phyloP scores from a whole-genome alignment of 164 flowering plant species.

The Annona cherimola region DNA sequence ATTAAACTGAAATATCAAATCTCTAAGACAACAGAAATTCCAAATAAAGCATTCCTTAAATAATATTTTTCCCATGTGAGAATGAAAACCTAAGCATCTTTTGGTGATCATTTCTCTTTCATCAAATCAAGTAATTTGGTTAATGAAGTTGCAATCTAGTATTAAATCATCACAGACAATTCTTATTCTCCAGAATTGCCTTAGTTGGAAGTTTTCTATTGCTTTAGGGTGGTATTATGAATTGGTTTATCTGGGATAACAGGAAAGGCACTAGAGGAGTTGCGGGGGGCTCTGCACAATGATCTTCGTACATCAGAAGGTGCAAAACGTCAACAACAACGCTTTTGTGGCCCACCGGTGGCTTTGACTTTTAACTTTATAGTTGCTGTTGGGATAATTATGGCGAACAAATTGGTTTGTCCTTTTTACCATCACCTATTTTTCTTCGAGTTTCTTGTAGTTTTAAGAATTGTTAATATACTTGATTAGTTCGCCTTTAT shows the following conservation, averaged over 20 bases:
- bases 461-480: too few relatives aligned
- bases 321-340: conserved; percentile 77
- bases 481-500: too few relatives aligned
- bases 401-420: conserved; percentile 73
- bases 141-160: too few relatives aligned
- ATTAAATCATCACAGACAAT: too few relatives aligned
- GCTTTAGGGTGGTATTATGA: not conserved
- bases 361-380: conserved; percentile 77
- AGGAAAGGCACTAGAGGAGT: conserved; percentile 80
- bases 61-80: too few relatives aligned
- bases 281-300: conserved; percentile 61
- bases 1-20: too few relatives aligned
- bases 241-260: not conserved
- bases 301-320: conserved; percentile 78
- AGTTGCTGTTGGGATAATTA: conserved; percentile 64
- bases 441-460: too few relatives aligned
- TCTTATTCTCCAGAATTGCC: not conserved
- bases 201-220: not conserved
- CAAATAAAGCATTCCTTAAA: too few relatives aligned
- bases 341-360: conserved; percentile 63
- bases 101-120: too few relatives aligned
- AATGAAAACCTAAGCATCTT: too few relatives aligned
- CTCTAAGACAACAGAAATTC: too few relatives aligned
- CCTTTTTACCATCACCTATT: not conserved
- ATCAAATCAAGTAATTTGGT: too few relatives aligned